These are phyloP conservation scores for Hyaloscypha bicolor DNA, from an alignment of 495 filamentous ascomycete genomes.

Conservation along the genomic window DNA sequence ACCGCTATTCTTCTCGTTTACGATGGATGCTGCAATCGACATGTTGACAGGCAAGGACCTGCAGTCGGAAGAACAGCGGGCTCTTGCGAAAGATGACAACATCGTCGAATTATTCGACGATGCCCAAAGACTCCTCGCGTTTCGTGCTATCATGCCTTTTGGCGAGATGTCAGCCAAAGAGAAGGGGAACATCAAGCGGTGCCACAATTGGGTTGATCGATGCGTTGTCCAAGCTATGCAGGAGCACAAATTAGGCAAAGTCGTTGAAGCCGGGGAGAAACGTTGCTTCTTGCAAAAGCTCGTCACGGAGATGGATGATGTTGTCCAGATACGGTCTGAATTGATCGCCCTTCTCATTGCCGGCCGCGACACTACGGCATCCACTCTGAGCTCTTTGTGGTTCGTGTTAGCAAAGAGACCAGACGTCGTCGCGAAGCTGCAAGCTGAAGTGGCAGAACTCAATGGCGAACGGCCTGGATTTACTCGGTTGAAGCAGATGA, in stretches of 20 bases:
- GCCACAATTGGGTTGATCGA: not conserved
- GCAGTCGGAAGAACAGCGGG: not conserved
- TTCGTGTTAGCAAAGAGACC: not conserved
- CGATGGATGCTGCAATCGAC: not conserved
- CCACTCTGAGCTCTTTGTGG: constrained; percentile 36
- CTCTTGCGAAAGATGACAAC: not conserved
- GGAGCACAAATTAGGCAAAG: not conserved
- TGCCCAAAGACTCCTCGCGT: not conserved
- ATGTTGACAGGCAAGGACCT: not conserved
- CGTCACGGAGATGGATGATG: constrained; percentile 36
- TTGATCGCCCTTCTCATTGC: constrained; percentile 51
- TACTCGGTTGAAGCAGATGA: constrained; percentile 37
- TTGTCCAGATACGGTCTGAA: constrained; percentile 42
- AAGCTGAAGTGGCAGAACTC: constrained; percentile 39
- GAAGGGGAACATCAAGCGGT: not conserved
- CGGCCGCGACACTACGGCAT: constrained; percentile 60
- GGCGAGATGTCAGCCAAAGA: not conserved
- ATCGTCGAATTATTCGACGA: not conserved
- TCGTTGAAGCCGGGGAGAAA: constrained; percentile 20
- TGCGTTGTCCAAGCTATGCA: not conserved
- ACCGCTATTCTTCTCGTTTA: not conserved
- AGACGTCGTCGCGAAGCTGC: constrained; percentile 36
- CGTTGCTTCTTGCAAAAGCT: constrained; percentile 55
- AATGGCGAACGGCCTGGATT: constrained; percentile 35
- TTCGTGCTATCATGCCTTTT: not conserved